Evolutionary conservation across 371 early-diverging fungal genomes (phyloP), one percentile per base, ranked within the genome.

Genomic region (Globomyces sp.): DNA sequence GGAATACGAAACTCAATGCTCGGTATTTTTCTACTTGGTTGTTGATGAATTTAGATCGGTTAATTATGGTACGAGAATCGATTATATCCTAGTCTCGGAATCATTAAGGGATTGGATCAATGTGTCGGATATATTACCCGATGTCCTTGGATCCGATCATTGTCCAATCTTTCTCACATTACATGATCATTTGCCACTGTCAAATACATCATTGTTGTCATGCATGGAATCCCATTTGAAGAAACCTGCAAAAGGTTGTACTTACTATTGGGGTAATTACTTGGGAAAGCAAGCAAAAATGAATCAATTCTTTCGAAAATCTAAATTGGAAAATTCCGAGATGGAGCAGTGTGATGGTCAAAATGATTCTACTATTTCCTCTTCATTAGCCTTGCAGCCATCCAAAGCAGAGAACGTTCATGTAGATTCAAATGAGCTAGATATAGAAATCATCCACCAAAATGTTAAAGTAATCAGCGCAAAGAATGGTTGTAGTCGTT

Each of bases 131-230:
- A 83, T 92, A 11, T 78, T 83, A 37, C 75, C 87, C 4, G 68
- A 87, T 3, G 73, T 92, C 2, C 69, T 85, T 65, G 96, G 96
- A 1, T 89, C 89, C n/a, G 96, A 95, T 74, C 96, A 95, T 71
- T 93, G 94, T 68, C 94, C 94, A 0, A 92, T 92, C 0, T 75
- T 79, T 46, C 85, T 83, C 1, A 82, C 83, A 44, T 73, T 93
- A 37, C 68, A 69, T 47, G 81, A 77, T 24, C 37, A 5, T 44
- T 67, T 82, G 39, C 75, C 78, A 1, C 9, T 9, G 9, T 55
- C 39, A 6, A 39, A 55, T 11, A 39, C 1, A 37, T 34, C 4
- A 4, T 8, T 55, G 36, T 55, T 39, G 5, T 36, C 36, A 24
- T 55, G 6, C 10, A 36, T 55, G 2, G 13, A 55, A 13, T 39